phyloP scores from a whole-genome alignment of 192 early-diverging fungal genomes.

The Mortierella claussenii region DNA sequence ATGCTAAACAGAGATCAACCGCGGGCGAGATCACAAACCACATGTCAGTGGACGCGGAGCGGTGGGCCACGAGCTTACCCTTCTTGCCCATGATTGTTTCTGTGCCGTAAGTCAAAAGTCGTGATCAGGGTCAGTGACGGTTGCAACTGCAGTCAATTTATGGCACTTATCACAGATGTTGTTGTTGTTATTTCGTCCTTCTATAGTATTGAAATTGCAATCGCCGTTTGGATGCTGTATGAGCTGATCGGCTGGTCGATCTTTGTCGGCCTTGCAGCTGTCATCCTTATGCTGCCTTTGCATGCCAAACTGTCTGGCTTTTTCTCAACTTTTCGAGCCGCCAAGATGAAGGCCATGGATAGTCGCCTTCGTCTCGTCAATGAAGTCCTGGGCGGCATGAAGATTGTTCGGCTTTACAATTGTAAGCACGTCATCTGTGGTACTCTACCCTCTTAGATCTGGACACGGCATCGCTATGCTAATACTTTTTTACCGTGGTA shows the following conservation, averaged over 20 bases:
- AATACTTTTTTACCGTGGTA: no score
- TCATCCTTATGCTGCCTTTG: slow-evolving; percentile 19
- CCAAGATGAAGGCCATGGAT: slow-evolving; percentile 54
- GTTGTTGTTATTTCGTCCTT: no score
- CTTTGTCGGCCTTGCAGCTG: slow-evolving; percentile 31
- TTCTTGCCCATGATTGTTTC: slow-evolving; percentile 43
- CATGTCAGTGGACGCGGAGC: slow-evolving; percentile 54
- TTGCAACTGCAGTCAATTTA: no score
- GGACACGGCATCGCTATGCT: no score
- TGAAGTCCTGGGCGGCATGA: slow-evolving; percentile 52
- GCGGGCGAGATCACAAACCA: slow-evolving; percentile 58
- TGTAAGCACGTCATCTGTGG: no score
- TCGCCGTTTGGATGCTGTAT: slow-evolving; percentile 44
- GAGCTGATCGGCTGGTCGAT: slow-evolving; percentile 38
- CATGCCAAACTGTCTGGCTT: no score
- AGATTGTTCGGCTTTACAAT: slow-evolving; percentile 55
- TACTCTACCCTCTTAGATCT: no score
- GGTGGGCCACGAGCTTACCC: slow-evolving; percentile 27
- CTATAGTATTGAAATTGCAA: slow-evolving; percentile 14
- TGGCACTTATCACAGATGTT: no score
- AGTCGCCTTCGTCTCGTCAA: slow-evolving; percentile 53
- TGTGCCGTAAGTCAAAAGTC: no score
- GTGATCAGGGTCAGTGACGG: no score
- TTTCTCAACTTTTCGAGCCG: slow-evolving; percentile 23
- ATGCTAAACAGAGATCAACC: slow-evolving; percentile 47